Evolutionary conservation across 2,329 filamentous ascomycete genomes (phyloP).

Genomic region (Phyllosticta ampelicida): DNA sequence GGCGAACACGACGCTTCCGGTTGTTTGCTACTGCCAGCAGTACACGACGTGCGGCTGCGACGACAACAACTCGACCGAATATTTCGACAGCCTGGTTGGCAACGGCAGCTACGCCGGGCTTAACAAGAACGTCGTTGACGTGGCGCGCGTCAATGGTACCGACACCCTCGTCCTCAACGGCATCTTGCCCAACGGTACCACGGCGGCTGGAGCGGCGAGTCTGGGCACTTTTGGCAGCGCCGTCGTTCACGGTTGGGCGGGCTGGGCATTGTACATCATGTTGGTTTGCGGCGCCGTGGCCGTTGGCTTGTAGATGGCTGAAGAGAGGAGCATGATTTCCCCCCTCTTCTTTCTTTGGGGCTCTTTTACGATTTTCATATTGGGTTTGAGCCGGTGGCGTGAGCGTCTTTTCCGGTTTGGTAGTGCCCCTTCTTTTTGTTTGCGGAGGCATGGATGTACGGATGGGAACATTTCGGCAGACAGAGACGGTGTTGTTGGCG

Average conservation of each 20-base stretch:
- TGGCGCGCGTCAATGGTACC: conserved; percentile 53
- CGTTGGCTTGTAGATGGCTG: neutral
- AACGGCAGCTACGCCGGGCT: conserved; percentile 45
- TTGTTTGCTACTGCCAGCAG: conserved; percentile 51
- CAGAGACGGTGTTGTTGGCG: no score
- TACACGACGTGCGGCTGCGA: conserved; percentile 56
- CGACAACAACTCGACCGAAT: conserved; percentile 47
- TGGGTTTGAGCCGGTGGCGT: no score
- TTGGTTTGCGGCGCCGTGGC: neutral
- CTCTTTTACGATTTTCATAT: no score
- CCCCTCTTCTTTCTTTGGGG: no score
- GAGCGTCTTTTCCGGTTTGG: no score
- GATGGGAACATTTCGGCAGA: no score
- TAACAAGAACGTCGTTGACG: conserved; percentile 51
- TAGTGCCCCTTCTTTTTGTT: no score
- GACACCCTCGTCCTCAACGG: conserved; percentile 61
- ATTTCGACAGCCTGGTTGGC: conserved; percentile 49
- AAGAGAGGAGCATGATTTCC: no score
- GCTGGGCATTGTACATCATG: neutral
- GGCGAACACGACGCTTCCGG: conserved; percentile 48
- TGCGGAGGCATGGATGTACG: no score
- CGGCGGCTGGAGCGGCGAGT: conserved; percentile 23
- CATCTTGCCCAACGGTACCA: conserved; percentile 53
- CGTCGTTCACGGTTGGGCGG: neutral
- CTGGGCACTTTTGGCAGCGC: neutral